phyloP scores from a whole-genome alignment of 2,329 filamentous ascomycete genomes.

The Chaetomiaceae sp. region DNA sequence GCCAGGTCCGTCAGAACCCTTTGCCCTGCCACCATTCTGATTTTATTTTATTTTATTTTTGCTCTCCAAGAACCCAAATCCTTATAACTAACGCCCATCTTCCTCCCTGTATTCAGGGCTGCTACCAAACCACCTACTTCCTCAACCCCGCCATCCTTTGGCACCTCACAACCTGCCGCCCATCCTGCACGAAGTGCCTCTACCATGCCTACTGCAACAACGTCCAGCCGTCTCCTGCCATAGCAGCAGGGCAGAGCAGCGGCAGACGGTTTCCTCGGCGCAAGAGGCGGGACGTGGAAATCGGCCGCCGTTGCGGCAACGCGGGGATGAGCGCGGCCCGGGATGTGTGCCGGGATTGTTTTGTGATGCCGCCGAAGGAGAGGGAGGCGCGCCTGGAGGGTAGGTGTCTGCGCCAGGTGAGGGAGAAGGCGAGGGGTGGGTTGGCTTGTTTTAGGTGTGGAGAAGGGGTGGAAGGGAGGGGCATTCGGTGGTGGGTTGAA shows the following conservation, averaged over 20 bases:
- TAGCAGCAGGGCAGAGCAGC: not conserved
- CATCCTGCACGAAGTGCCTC: not conserved
- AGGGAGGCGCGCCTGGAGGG: not conserved
- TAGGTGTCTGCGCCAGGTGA: not conserved
- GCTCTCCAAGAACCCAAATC: too few relatives aligned
- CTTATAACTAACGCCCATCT: too few relatives aligned
- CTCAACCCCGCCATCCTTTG: not conserved
- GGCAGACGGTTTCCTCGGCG: too few relatives aligned
- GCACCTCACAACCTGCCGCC: constrained; percentile 1
- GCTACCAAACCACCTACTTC: not conserved
- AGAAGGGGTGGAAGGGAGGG: not conserved
- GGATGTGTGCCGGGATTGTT: not conserved
- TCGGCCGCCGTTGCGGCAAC: too few relatives aligned
- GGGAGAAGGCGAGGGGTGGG: not conserved
- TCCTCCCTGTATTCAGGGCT: too few relatives aligned
- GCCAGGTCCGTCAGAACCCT: not conserved
- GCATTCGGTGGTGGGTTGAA: constrained; percentile 8
- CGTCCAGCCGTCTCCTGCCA: not conserved
- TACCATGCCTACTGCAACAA: not conserved
- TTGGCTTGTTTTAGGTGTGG: not conserved
- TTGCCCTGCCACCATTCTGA: not conserved
- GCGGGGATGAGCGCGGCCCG: too few relatives aligned
- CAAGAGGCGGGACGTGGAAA: too few relatives aligned
- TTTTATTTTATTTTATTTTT: too few relatives aligned
- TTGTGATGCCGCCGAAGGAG: not conserved